Base-by-base conservation (phyloP, 371 early-diverging fungal species). In the Saksenaea vasiformis region DNA sequence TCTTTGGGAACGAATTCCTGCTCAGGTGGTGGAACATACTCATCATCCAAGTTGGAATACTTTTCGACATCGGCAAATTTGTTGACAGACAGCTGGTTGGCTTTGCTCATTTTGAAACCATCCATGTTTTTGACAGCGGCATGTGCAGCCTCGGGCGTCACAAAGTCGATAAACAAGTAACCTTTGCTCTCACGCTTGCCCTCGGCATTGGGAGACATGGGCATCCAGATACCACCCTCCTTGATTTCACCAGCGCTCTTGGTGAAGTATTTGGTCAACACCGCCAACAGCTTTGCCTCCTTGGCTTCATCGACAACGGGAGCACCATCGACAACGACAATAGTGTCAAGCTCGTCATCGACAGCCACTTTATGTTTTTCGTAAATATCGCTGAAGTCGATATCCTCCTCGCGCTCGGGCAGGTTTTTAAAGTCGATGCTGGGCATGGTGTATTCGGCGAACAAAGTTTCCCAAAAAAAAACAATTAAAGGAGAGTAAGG, bases 351-450 rank as follows among this genome's bases (percentile, higher is more conserved):
- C 37, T 85, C 83, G 58, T 87, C 86, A 57, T 91, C 90, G 61
- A 79, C 67, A 1, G 75, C 71, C 44, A 93, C 85, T 62, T 80
- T 67, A 73, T 88, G 92, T 60, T 87, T 78, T 61, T 89, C 93
- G 68, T 95, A 93, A 69, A 96, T 88, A 74, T 97, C 97, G 65
- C 87, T 80, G 78, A 91, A 97, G 83, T 97, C 95, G 71, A 97
- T 80, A 51, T 89, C 90, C 61, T 87, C 87, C 75, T 87, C 88
- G 34, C 73, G 69, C 59, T 83, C 85, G 57, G 86, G 88, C 43
- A 87, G 73, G 67, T 85, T 83, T 56, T 80, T 77, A 28, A 77
- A 63, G 67, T 87, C 87, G 62, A 85, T 58, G 56, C 77, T 65
- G 41, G 79, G 66, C 79, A 79, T 79, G 34, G 60, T 57, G 17